Percentiles rank a stretch among this genome's conserved stretches.
Conservation (phyloP, 1,284 basidiomycete genomes). For the Pseudozyma thailandica region DNA sequence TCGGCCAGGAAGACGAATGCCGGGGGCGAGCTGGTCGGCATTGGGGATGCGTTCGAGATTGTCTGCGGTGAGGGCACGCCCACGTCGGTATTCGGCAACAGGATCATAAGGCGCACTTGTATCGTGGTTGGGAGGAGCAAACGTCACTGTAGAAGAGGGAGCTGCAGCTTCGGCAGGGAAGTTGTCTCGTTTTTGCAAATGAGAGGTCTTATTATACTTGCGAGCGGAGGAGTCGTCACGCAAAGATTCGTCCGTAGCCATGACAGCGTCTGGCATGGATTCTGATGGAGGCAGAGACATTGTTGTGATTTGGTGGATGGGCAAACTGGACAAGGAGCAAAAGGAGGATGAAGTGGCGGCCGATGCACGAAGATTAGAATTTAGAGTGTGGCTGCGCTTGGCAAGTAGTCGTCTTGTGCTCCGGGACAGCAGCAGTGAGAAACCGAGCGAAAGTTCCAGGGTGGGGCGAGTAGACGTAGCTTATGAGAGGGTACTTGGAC, state of each 20-base stretch:
- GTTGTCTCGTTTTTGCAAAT: constrained; percentile 31
- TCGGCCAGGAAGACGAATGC: constrained; percentile 58
- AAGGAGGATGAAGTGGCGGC: too few relatives aligned
- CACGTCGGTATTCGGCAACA: constrained; percentile 45
- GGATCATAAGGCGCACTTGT: constrained; percentile 33
- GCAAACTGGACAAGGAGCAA: too few relatives aligned
- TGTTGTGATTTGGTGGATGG: neutral
- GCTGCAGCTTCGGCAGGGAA: constrained; percentile 2
- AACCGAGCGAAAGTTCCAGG: too few relatives aligned
- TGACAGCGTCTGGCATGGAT: constrained; percentile 18
- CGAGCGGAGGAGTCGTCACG: constrained; percentile 51
- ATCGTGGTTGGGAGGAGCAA: constrained; percentile 18
- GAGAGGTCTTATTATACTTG: constrained; percentile 53
- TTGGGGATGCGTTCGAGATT: constrained; percentile 65
- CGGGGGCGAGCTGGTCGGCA: constrained; percentile 65
- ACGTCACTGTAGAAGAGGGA: constrained; percentile 12
- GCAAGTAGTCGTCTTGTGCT: too few relatives aligned
- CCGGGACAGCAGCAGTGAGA: too few relatives aligned
- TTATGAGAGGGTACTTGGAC: too few relatives aligned
- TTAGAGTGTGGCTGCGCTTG: too few relatives aligned
- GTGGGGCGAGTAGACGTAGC: too few relatives aligned
- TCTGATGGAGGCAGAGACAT: constrained; percentile 27
- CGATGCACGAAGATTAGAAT: too few relatives aligned
- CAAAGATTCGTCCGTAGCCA: constrained; percentile 41
- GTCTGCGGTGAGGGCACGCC: constrained; percentile 58